phyloP scores from a whole-genome alignment of 2,329 filamentous ascomycete species.

The Talaromyces funiculosus region DNA sequence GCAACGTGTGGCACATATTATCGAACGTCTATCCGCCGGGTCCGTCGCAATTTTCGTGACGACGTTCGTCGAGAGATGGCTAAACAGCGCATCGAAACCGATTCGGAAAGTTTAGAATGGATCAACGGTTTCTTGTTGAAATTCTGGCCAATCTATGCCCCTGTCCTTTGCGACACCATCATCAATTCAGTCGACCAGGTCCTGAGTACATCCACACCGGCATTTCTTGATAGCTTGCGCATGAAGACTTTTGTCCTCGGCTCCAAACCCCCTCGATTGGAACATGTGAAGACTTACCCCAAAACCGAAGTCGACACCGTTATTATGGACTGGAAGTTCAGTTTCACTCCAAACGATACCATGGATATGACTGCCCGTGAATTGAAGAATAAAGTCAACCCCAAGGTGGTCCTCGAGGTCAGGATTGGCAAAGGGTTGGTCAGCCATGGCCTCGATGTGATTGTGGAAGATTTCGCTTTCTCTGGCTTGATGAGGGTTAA shows the following conservation, averaged over 20 bases:
- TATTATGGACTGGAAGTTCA: constrained; percentile 99
- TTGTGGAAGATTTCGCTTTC: constrained; percentile 96
- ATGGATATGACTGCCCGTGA: constrained; percentile 87
- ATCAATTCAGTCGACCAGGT: constrained; percentile 95
- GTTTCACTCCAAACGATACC: constrained; percentile 93
- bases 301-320: constrained; percentile 93
- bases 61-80: constrained; percentile 86
- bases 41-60: constrained; percentile 92
- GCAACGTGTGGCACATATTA: constrained; percentile 91
- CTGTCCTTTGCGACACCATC: constrained; percentile 84
- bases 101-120: constrained; percentile 92
- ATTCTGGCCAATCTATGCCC: constrained; percentile 98
- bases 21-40: constrained; percentile 85
- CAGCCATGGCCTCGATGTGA: constrained; percentile 93
- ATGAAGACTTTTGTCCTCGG: constrained; percentile 92
- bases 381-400: constrained; percentile 92
- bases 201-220: constrained; percentile 81
- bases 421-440: constrained; percentile 93
- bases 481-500: constrained; percentile 94
- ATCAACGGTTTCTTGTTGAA: constrained; percentile 98
- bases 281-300: constrained; percentile 97
- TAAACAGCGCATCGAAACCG: constrained; percentile 79
- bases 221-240: constrained; percentile 87
- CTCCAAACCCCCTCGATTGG: constrained; percentile 89
- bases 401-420: constrained; percentile 92